Evolutionary conservation across 2,329 filamentous ascomycete genomes (phyloP).

Genomic region (Reticulascus tulasneorum): DNA sequence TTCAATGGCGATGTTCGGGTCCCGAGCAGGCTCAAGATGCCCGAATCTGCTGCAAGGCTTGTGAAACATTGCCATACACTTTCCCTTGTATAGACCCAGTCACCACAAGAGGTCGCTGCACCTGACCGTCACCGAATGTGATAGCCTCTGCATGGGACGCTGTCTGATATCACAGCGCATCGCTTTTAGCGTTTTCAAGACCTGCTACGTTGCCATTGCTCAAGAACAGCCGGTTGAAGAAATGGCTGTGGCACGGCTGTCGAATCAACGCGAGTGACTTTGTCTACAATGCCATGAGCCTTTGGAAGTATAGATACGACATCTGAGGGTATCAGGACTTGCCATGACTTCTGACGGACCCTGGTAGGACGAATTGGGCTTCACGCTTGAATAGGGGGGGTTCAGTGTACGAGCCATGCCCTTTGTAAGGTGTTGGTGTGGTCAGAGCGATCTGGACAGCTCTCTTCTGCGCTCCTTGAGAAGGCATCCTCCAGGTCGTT

Average conservation of each 20-base stretch:
- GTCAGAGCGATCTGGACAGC: slow-evolving; percentile 3
- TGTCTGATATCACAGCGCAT: no score
- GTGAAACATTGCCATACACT: no score
- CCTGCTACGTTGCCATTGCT: slow-evolving; percentile 6
- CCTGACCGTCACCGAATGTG: no score
- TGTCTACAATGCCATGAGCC: slow-evolving; percentile 4
- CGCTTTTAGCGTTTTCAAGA: no score
- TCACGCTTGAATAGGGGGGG: slow-evolving; percentile 6
- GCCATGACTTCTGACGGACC: slow-evolving; percentile 10
- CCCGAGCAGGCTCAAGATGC: no score
- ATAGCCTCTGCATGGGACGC: no score
- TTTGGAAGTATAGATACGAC: neutral
- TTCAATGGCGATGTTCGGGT: no score
- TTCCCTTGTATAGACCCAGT: no score
- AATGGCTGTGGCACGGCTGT: slow-evolving; percentile 17
- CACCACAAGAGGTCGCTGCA: no score
- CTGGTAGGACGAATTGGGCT: slow-evolving; percentile 10
- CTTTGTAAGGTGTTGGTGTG: slow-evolving; percentile 8
- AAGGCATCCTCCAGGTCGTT: neutral
- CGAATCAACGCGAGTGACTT: slow-evolving; percentile 15
- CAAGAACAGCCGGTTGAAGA: slow-evolving; percentile 13
- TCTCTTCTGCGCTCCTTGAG: neutral
- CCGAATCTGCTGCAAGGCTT: no score
- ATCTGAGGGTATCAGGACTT: neutral
- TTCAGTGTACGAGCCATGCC: slow-evolving; percentile 14